Percentiles rank a stretch among this genome's conserved stretches.
phyloP scores from a whole-genome alignment of 768 basidiomycete species.

The Hericium coralloides region DNA sequence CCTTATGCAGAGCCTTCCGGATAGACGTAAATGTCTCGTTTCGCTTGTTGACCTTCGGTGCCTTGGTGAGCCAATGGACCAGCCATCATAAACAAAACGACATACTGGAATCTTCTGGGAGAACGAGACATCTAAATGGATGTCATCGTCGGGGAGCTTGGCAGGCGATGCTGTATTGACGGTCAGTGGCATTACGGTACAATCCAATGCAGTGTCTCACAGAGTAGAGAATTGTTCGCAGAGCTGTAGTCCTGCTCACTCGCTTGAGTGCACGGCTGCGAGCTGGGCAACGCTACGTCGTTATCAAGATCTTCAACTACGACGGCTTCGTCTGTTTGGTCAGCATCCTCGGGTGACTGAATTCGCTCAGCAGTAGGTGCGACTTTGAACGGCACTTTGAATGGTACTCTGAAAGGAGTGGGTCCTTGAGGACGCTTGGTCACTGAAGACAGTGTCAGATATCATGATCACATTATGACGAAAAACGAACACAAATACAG shows the following conservation, averaged over 20 bases:
- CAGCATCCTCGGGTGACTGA: too few species aligned
- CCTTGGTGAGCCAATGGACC: slow-evolving; percentile 3
- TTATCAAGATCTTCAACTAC: too few species aligned
- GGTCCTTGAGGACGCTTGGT: not conserved
- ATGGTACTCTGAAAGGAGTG: slow-evolving; percentile 24
- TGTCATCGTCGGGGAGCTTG: slow-evolving; percentile 8
- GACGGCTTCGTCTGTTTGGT: too few species aligned
- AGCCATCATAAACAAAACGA: not conserved
- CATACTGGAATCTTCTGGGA: slow-evolving; percentile 24
- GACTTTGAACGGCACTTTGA: slow-evolving; percentile 2
- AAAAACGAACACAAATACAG: not conserved
- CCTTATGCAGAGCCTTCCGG: slow-evolving; percentile 28
- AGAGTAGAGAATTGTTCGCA: too few species aligned
- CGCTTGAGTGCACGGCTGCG: too few species aligned
- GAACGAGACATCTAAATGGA: slow-evolving; percentile 18
- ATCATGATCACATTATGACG: slow-evolving; percentile 1
- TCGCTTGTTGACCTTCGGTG: slow-evolving; percentile 25
- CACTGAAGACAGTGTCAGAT: not conserved
- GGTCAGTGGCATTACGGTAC: not conserved
- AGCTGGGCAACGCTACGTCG: too few species aligned
- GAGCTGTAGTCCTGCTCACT: too few species aligned
- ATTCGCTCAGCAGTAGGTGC: too few species aligned
- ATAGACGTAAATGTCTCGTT: slow-evolving; percentile 28
- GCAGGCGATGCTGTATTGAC: not conserved
- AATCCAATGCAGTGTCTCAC: too few species aligned